phyloP scores from a whole-genome alignment of 2,329 filamentous ascomycete species.

The Ustulina deusta region DNA sequence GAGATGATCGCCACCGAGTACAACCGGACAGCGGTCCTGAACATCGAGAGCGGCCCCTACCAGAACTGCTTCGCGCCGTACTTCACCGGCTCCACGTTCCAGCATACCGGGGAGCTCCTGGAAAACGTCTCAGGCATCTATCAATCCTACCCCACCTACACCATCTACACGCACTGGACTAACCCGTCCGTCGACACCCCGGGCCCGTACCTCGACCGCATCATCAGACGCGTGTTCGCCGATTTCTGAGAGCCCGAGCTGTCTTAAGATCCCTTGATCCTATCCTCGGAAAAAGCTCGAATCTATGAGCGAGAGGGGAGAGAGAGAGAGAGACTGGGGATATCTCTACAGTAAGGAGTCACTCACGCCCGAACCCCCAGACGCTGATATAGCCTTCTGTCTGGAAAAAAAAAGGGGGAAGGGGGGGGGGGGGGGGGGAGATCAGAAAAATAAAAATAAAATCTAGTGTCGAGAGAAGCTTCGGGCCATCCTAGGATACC shows the following conservation, averaged over 20 bases:
- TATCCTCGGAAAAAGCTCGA: background rate
- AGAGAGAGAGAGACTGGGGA: background rate
- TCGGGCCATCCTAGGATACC: no score
- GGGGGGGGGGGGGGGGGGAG: no score
- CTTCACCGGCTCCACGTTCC: background rate
- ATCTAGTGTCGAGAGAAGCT: no score
- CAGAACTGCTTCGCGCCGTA: background rate
- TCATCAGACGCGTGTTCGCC: background rate
- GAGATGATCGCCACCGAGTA: background rate
- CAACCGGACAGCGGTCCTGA: background rate
- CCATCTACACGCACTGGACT: constrained; percentile 1
- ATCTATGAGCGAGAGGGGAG: background rate
- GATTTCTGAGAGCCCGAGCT: background rate
- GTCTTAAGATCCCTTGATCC: no score
- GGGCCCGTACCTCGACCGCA: background rate
- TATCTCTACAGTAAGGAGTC: no score
- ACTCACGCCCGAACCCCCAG: no score
- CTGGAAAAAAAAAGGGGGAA: no score
- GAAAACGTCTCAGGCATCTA: background rate
- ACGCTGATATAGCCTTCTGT: no score
- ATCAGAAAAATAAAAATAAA: no score
- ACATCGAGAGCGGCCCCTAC: background rate
- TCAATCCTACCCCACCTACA: background rate
- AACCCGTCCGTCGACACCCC: background rate
- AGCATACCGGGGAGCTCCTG: background rate